Conservation (phyloP, 2,329 filamentous ascomycete genomes). For the Pseudocercospora crystallina region DNA sequence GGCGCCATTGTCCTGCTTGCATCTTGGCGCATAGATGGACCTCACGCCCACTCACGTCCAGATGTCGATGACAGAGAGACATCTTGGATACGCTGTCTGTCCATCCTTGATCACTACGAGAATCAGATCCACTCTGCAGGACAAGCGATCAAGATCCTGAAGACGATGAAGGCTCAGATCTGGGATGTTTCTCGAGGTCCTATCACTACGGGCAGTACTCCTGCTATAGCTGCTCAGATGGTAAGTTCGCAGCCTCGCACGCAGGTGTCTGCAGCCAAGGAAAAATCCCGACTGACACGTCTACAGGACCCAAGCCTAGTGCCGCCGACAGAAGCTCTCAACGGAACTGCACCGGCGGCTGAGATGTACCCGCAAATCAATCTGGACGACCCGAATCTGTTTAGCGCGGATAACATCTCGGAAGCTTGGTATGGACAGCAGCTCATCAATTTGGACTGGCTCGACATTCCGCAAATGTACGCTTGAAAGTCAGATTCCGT, state of each 20-base stretch:
- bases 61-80: slow-evolving; percentile 19
- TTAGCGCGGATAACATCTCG: slow-evolving; percentile 25
- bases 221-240: background rate
- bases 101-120: slow-evolving; percentile 25
- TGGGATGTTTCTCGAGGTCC: slow-evolving; percentile 11
- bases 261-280: background rate
- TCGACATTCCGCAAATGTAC: slow-evolving; percentile 22
- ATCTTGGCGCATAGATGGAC: slow-evolving; percentile 22
- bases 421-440: slow-evolving; percentile 30
- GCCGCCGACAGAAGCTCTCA: background rate
- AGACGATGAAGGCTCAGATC: slow-evolving; percentile 23
- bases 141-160: slow-evolving; percentile 25
- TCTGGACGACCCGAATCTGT: slow-evolving; percentile 24
- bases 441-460: slow-evolving; percentile 27
- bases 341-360: slow-evolving; percentile 4
- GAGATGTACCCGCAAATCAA: slow-evolving; percentile 16
- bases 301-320: too few relatives aligned
- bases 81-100: slow-evolving; percentile 24
- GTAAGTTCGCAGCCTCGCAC: too few relatives aligned
- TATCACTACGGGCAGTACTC: background rate
- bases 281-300: too few relatives aligned
- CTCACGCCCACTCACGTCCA: slow-evolving; percentile 1
- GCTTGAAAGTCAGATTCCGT: background rate
- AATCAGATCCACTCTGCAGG: slow-evolving; percentile 26
- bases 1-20: slow-evolving; percentile 27